Base-by-base conservation (phyloP, 306 rosid genomes). In the Begonia masoniana region DNA sequence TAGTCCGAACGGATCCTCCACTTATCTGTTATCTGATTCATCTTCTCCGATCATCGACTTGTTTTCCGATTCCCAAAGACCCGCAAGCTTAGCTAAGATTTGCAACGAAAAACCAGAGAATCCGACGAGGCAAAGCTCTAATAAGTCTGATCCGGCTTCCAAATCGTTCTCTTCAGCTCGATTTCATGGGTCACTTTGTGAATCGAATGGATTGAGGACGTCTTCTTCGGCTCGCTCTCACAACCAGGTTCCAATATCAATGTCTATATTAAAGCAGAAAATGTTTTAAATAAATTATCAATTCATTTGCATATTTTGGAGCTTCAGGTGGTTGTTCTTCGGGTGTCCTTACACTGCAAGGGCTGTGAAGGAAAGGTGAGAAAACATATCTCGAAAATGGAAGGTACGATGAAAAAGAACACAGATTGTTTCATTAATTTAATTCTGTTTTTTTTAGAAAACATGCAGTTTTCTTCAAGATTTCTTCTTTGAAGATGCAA, bases 281-380 rank as follows among this genome's bases (percentile, higher is more conserved):
- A 45, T 10, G 4, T 10, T 2, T 9, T 0, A n/a, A 45, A n/a
- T 10, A 45, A 45, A 11, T 43, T 10, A 45, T 45, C 49, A n/a
- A 45, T 10, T 21, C 24, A 31, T 31, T 6, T 31, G 7, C 39
- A 9, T 9, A 9, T 15, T 17, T 51, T 51, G 17, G 31, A 5
- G 13, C 6, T 51, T 15, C 50, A 88, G 97, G 86, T 77, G 41
- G 97, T 88, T 65, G 86, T 77, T 50, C 57, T 88, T 69, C 71
- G 82, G 71, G 95, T 84, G 57, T 84, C 97, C 15, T 57, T 88
- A 54, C 84, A 88, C 55, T 84, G 97, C 83, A 77, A 70, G 72
- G 97, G 88, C 3, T 88, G 97, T n/a, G 95, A 79, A 77, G 93
- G 71, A 65, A 84, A 88, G 77, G 68, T 88, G 9, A 75, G 81